These are phyloP conservation scores for Rhodamnia argentea DNA, from an alignment of 345 rosid genomes.

Conservation along the genomic window DNA sequence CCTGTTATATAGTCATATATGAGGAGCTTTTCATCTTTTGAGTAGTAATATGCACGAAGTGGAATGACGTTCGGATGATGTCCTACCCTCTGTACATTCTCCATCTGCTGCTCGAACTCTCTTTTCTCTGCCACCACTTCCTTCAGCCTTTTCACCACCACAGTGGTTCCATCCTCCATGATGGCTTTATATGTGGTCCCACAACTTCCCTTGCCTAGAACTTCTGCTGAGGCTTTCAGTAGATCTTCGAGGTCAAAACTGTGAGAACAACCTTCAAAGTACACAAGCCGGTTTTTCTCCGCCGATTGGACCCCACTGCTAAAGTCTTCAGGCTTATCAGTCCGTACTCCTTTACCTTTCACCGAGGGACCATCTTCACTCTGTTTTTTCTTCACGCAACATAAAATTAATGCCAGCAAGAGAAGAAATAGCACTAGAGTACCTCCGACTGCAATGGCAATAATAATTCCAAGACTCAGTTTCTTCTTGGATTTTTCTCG, in stretches of 20 bases:
- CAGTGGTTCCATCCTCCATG: conserved; percentile 78
- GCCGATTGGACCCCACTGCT: conserved; percentile 92
- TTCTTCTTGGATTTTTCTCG: conserved; percentile 20
- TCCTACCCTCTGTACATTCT: conserved; percentile 55
- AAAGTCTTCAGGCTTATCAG: conserved; percentile 66
- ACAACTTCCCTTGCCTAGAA: conserved; percentile 86
- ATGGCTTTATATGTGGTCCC: conserved; percentile 93
- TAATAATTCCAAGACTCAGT: conserved; percentile 39
- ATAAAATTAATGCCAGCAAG: conserved; percentile 30
- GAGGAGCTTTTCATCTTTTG: conserved; percentile 91
- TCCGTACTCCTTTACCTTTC: conserved; percentile 44
- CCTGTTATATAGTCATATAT: conserved; percentile 62
- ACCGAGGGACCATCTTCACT: conserved; percentile 16
- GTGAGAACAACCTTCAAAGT: conserved; percentile 73
- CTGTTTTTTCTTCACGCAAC: conserved; percentile 46
- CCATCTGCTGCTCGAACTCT: conserved; percentile 96
- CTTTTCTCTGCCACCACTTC: conserved; percentile 68
- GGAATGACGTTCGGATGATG: conserved; percentile 71
- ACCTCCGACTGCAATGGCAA: conserved; percentile 63
- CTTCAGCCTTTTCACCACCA: conserved; percentile 83
- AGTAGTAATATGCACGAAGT: conserved; percentile 87
- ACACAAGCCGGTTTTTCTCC: conserved; percentile 94
- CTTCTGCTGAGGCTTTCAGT: conserved; percentile 94
- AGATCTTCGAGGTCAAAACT: conserved; percentile 86
- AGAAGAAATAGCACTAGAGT: conserved; percentile 34